Conservation (phyloP, 495 filamentous ascomycete genomes). For the Neurospora tetraspora region DNA sequence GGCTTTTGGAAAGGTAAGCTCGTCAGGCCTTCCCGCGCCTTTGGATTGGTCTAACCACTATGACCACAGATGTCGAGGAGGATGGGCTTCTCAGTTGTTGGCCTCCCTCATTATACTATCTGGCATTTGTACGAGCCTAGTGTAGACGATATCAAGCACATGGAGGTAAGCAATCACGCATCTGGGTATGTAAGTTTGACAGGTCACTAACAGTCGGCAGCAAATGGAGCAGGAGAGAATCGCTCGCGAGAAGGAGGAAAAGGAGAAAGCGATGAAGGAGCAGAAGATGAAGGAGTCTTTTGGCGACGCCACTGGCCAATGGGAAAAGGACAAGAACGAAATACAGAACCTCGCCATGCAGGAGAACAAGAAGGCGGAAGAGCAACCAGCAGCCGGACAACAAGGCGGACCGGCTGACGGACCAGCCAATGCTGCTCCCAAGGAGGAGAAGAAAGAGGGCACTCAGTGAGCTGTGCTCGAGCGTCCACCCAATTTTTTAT, state of each 20-base stretch:
- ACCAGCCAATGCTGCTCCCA: conserved; percentile 2
- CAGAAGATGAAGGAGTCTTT: conserved; percentile 65
- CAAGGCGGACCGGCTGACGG: not conserved
- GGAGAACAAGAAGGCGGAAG: conserved; percentile 32
- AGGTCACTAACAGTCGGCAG: conserved; percentile 25
- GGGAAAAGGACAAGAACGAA: conserved; percentile 73
- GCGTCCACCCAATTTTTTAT: not conserved
- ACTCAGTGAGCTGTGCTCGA: not conserved
- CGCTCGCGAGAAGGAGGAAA: conserved; percentile 61
- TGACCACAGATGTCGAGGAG: conserved; percentile 80
- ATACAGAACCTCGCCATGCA: conserved; percentile 58
- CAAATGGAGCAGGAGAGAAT: conserved; percentile 80
- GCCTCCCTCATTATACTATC: conserved; percentile 94
- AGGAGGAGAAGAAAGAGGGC: conserved; percentile 1
- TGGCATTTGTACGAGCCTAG: conserved; percentile 99
- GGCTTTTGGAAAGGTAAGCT: conserved; percentile 87
- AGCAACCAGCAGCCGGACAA: conserved; percentile 4
- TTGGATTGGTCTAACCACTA: conserved; percentile 21
- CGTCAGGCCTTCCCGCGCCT: not conserved
- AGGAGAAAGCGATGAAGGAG: conserved; percentile 52
- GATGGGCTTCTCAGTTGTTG: conserved; percentile 94
- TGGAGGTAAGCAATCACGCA: conserved; percentile 52
- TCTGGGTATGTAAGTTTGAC: not conserved
- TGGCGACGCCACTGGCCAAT: conserved; percentile 56
- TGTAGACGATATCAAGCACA: conserved; percentile 92